A percentile compares a stretch with the other conserved stretches of the same genome.
phyloP scores from a whole-genome alignment of 2,329 filamentous ascomycete species.

The Apiospora koreana region DNA sequence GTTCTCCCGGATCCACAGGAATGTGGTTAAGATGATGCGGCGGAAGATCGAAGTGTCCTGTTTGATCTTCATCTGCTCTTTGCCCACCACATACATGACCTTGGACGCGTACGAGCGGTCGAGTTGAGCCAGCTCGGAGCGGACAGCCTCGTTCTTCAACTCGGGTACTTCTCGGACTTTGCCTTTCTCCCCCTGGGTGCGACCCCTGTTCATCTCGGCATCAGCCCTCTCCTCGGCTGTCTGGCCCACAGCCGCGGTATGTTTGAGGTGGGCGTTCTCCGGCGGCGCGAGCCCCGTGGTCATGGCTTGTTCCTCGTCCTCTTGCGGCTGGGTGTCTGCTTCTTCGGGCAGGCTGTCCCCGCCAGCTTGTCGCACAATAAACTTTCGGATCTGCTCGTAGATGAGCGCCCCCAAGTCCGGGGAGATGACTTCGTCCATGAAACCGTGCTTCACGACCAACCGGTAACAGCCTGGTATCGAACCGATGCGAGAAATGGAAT shows the following conservation, averaged over 20 bases:
- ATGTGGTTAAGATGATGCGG: slow-evolving; percentile 50
- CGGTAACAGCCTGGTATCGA: slow-evolving; percentile 65
- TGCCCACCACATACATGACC: slow-evolving; percentile 60
- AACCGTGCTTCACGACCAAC: slow-evolving; percentile 70
- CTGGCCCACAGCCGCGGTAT: background rate
- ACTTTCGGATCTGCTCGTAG: slow-evolving; percentile 57
- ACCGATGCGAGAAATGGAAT: slow-evolving; percentile 43
- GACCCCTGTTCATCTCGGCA: slow-evolving; percentile 13
- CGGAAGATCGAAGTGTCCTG: slow-evolving; percentile 42
- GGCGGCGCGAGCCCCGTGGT: slow-evolving; percentile 18
- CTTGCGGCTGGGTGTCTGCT: slow-evolving; percentile 11
- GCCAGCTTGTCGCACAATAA: slow-evolving; percentile 41
- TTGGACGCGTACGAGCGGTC: slow-evolving; percentile 47
- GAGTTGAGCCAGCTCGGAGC: slow-evolving; percentile 45
- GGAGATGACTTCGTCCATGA: slow-evolving; percentile 70
- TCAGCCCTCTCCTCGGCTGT: slow-evolving; percentile 12
- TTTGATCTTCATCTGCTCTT: slow-evolving; percentile 59
- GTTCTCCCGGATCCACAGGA: slow-evolving; percentile 68
- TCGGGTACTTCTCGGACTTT: slow-evolving; percentile 15
- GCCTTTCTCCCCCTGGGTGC: slow-evolving; percentile 13
- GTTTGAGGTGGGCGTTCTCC: slow-evolving; percentile 13
- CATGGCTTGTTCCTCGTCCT: slow-evolving; percentile 9
- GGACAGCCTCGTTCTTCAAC: slow-evolving; percentile 28
- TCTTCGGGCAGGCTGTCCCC: slow-evolving; percentile 13
- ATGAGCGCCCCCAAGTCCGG: slow-evolving; percentile 63